Evolutionary conservation across 345 rosid species (phyloP), one percentile per base, ranked within the genome.

Genomic region (Corchorus capsularis): DNA sequence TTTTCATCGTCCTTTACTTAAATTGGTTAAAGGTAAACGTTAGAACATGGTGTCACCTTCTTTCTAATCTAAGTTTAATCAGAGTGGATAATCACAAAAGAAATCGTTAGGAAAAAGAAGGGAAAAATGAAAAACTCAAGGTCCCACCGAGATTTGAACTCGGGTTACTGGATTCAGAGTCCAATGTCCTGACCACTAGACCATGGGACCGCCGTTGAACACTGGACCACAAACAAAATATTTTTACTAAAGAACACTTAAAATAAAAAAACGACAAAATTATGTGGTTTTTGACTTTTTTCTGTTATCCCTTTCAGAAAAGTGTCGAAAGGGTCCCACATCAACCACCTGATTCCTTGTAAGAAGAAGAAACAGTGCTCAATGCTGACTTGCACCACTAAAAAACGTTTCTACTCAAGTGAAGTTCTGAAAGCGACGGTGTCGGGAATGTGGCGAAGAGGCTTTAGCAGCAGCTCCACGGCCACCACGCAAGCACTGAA

Each of bases 121-220:
- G 43, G 43, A 39, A 39, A 39, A 39, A 39, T 6, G 6, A 39
- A 3, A 6, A 92, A 88, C 92, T 89, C 87, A 6, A 92, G 89
- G 93, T 89, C 87, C 92, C 85, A 89, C 93, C 92, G 94, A 94
- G 89, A 92, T 76, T 92, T 90, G 98, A 94, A 92, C 92, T 90
- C 92, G 94, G 94, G 95, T 89, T 86, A 90, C 90, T 87, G 90
- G 93, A 94, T 92, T 89, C 94, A 89, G 85, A 89, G 92, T 90
- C 91, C 88, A 87, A 86, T 87, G 87, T 89, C 90, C 98, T 90
- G 68, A 92, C 97, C 94, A 83, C 94, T 84, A 89, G 94, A 86
- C 90, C 91, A 85, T 85, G 86, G 90, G 83, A 86, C 87, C 87
- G 6, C 7, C 5, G n/a, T 17, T 16, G 20, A 0, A 0, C 2